Conservation (phyloP, 75 land plant species). For the Pinus taeda region DNA sequence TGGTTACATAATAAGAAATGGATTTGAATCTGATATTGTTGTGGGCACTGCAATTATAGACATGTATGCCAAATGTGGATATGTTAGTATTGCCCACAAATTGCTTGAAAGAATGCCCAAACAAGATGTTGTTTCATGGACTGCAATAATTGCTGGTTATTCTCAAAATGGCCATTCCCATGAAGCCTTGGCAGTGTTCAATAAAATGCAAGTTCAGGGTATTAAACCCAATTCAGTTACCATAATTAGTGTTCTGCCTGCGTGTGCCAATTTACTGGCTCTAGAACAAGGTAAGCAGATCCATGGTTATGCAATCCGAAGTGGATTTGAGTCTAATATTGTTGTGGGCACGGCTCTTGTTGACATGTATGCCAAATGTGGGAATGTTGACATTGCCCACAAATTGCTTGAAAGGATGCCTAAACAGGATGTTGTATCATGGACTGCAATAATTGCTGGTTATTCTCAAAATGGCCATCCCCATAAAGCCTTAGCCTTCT, state of each 20-base stretch:
- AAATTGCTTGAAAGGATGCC: conserved; percentile 44
- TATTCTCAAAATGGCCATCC: conserved; percentile 34
- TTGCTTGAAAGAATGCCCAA: conserved; percentile 43
- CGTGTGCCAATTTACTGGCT: conserved; percentile 22
- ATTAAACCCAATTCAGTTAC: conserved; percentile 50
- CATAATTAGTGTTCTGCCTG: conserved; percentile 39
- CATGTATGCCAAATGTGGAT: conserved; percentile 72
- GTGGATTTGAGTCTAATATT: conserved; percentile 37
- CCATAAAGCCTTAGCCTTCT: conserved; percentile 17
- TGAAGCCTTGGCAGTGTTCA: conserved; percentile 37
- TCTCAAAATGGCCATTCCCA: conserved; percentile 43
- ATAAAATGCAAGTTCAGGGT: conserved; percentile 37
- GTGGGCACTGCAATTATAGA: conserved; percentile 68
- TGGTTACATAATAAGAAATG: conserved; percentile 34
- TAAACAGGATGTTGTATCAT: conserved; percentile 55
- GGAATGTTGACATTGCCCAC: conserved; percentile 24
- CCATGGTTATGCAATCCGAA: conserved; percentile 24
- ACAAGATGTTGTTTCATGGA: conserved; percentile 57
- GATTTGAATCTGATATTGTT: conserved; percentile 29
- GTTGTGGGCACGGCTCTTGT: conserved; percentile 52
- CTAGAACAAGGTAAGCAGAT: conserved; percentile 21
- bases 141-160: conserved; percentile 63
- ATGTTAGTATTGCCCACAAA: conserved; percentile 27
- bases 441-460: conserved; percentile 64
- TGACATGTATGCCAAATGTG: conserved; percentile 65